Evolutionary conservation across 75 land plant species (phyloP).

Genomic region (Cunninghamia lanceolata): DNA sequence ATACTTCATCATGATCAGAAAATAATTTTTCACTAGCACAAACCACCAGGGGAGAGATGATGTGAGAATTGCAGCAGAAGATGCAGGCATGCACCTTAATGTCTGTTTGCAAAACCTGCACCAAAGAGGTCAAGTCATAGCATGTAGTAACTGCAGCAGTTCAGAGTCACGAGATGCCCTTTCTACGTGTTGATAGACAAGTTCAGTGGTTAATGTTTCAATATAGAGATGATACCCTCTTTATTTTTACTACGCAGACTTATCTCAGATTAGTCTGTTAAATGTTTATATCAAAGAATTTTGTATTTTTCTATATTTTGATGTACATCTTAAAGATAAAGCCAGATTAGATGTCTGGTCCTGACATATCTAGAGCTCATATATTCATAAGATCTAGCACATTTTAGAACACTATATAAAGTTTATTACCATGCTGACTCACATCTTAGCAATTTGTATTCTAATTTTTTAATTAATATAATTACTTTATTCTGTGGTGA

Average conservation of each 20-base stretch:
- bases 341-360: background rate
- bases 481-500: background rate
- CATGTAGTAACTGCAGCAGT: too few species aligned
- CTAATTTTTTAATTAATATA: too few species aligned
- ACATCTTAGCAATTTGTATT: background rate
- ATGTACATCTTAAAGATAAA: background rate
- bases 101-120: background rate
- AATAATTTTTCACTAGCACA: too few species aligned
- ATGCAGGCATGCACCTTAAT: too few species aligned
- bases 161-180: too few species aligned
- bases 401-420: background rate
- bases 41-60: too few species aligned
- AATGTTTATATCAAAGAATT: background rate
- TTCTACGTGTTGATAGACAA: background rate
- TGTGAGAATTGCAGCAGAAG: too few species aligned
- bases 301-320: background rate
- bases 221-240: background rate
- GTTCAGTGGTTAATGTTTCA: background rate
- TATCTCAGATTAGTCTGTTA: background rate
- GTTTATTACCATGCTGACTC: background rate
- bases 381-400: background rate
- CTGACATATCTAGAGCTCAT: background rate
- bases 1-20: too few species aligned
- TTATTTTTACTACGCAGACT: background rate
- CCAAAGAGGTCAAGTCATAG: background rate